These are phyloP conservation scores for Diplodia mutila DNA, from an alignment of 2,329 filamentous ascomycete genomes.

Conservation along the genomic window DNA sequence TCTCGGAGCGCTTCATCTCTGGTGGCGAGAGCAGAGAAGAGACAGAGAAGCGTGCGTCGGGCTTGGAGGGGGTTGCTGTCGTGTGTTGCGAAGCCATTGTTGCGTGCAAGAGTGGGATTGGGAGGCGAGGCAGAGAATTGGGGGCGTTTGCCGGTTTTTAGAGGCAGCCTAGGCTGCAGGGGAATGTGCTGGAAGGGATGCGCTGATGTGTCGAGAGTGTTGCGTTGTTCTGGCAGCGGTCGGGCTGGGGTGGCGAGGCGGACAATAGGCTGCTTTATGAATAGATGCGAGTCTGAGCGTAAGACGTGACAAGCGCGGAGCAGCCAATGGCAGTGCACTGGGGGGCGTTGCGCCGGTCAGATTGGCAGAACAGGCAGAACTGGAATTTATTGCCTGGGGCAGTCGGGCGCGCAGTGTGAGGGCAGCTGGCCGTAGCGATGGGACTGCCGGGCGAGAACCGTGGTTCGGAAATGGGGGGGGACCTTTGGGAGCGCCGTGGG, in stretches of 20 bases:
- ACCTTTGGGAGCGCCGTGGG: not conserved
- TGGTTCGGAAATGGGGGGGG: conserved; percentile 7
- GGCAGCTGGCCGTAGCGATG: not conserved
- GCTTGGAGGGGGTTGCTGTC: conserved; percentile 14
- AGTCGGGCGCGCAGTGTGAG: conserved; percentile 10
- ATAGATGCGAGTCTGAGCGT: conserved; percentile 25
- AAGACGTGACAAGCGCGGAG: conserved; percentile 21
- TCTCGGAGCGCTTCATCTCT: conserved; percentile 45
- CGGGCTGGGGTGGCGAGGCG: conserved; percentile 26
- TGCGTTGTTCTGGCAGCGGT: conserved; percentile 25
- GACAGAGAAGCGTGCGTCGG: conserved; percentile 19
- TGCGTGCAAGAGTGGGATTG: conserved; percentile 2
- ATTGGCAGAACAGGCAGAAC: conserved; percentile 20
- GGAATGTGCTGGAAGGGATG: conserved; percentile 25
- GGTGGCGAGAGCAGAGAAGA: conserved; percentile 44
- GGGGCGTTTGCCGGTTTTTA: conserved; percentile 9
- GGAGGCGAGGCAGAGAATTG: not conserved
- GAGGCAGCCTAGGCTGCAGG: conserved; percentile 19
- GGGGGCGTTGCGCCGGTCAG: conserved; percentile 22
- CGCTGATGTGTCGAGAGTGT: conserved; percentile 23
- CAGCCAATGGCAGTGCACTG: conserved; percentile 25
- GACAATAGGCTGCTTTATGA: conserved; percentile 25
- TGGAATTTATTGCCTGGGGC: conserved; percentile 10
- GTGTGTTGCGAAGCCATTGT: conserved; percentile 23
- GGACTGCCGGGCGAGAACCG: conserved; percentile 7